phyloP scores from a whole-genome alignment of 2,329 filamentous ascomycete genomes.

The Cryphonectria parasitica region DNA sequence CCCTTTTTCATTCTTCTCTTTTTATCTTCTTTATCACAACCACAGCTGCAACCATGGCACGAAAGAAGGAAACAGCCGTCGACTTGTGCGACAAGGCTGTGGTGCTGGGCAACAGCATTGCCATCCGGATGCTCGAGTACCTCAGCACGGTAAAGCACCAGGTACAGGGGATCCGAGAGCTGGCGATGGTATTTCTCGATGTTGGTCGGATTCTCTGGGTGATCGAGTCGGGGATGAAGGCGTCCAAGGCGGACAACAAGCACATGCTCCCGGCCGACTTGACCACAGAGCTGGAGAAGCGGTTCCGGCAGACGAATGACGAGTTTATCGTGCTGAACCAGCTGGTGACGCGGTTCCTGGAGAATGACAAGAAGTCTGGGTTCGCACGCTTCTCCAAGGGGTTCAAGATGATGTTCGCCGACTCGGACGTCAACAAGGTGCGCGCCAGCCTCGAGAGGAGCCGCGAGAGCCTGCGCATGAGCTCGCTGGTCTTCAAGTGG shows the following conservation, averaged over 20 bases:
- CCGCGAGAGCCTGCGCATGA: slow-evolving; percentile 65
- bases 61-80: slow-evolving; percentile 40
- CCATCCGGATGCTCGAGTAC: slow-evolving; percentile 68
- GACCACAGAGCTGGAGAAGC: slow-evolving; percentile 65
- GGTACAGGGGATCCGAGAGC: slow-evolving; percentile 58
- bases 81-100: slow-evolving; percentile 63
- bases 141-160: slow-evolving; percentile 59
- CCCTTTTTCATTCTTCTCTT: not conserved
- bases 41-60: slow-evolving; percentile 28
- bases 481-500: slow-evolving; percentile 68
- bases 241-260: slow-evolving; percentile 49
- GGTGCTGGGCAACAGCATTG: slow-evolving; percentile 64
- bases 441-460: slow-evolving; percentile 59
- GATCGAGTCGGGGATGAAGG: slow-evolving; percentile 66
- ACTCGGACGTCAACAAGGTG: slow-evolving; percentile 65
- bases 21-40: not conserved
- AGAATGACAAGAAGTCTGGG: slow-evolving; percentile 64
- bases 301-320: slow-evolving; percentile 62
- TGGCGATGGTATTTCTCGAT: slow-evolving; percentile 70
- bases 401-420: slow-evolving; percentile 66
- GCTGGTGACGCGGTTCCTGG: slow-evolving; percentile 63
- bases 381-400: slow-evolving; percentile 64
- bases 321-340: slow-evolving; percentile 68
- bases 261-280: slow-evolving; percentile 62
- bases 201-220: slow-evolving; percentile 68